phyloP scores from a whole-genome alignment of 176 grass and related monocot species.

The Oryza glaberrima region DNA sequence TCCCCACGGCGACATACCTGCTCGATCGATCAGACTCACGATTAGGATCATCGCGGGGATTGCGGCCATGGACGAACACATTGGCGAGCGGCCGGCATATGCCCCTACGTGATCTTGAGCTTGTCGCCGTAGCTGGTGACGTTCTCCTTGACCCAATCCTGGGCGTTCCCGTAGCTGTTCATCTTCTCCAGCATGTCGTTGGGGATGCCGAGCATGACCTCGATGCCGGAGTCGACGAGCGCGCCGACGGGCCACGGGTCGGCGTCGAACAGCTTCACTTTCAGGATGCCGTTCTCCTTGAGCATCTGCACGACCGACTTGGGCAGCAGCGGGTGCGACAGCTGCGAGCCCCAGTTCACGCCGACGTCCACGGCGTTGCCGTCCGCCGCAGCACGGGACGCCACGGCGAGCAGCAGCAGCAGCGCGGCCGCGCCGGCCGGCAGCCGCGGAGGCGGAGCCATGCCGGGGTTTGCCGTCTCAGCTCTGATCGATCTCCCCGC shows the following conservation, averaged over 20 bases:
- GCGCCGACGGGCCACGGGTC: constrained; percentile 66
- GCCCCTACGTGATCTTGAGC: constrained; percentile 64
- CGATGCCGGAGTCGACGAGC: constrained; percentile 61
- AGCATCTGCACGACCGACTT: constrained; percentile 61
- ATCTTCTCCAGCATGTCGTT: constrained; percentile 67
- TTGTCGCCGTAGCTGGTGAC: constrained; percentile 58
- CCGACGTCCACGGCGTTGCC: constrained; percentile 39
- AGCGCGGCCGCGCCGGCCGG: constrained; percentile 42
- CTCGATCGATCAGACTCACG: not conserved
- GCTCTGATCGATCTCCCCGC: not conserved
- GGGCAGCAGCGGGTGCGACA: constrained; percentile 61
- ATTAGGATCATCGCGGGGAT: not conserved
- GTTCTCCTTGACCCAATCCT: constrained; percentile 79
- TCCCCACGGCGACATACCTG: constrained; percentile 88
- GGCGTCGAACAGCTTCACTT: constrained; percentile 84
- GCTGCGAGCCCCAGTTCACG: constrained; percentile 87
- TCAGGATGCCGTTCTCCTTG: constrained; percentile 63
- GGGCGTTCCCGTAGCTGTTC: constrained; percentile 61
- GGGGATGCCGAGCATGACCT: constrained; percentile 86
- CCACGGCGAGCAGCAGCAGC: constrained; percentile 18
- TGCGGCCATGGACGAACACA: not conserved
- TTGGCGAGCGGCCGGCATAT: not conserved
- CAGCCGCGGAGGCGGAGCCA: constrained; percentile 40
- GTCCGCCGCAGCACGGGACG: not conserved
- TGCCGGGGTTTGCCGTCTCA: constrained; percentile 1